Evolutionary conservation across 345 rosid species (phyloP).

Genomic region (Ailanthus altissimus): DNA sequence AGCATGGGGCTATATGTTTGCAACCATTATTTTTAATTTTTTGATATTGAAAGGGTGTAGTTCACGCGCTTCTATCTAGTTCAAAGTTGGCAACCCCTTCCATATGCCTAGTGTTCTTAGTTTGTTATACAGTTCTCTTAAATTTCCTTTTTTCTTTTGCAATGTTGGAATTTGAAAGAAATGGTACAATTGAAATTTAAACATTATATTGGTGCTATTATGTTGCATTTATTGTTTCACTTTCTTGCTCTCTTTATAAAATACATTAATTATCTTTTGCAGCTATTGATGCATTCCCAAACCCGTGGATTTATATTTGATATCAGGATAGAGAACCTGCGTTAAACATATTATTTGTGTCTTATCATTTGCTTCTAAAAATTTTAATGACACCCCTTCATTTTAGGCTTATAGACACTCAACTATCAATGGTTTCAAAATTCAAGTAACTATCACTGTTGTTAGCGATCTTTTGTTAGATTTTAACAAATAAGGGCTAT

Average conservation of each 20-base stretch:
- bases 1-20: not conserved
- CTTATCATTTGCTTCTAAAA: not conserved
- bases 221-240: not conserved
- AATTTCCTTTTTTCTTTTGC: too few relatives aligned
- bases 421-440: not conserved
- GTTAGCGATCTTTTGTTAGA: not conserved
- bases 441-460: not conserved
- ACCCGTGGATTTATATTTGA: not conserved
- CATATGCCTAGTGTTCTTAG: not conserved
- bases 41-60: not conserved
- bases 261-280: not conserved
- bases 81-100: not conserved
- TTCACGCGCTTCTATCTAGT: not conserved
- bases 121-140: not conserved
- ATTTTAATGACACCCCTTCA: not conserved
- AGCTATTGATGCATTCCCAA: conserved; percentile 2
- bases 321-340: conserved; percentile 4
- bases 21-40: not conserved
- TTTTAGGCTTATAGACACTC: not conserved
- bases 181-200: not conserved
- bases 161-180: not conserved
- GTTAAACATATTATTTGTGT: not conserved
- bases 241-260: not conserved
- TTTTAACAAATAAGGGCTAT: not conserved
- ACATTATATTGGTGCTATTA: not conserved